Conservation (phyloP, 2,329 filamentous ascomycete genomes). For the Tolypocladium cylindrosporum region DNA sequence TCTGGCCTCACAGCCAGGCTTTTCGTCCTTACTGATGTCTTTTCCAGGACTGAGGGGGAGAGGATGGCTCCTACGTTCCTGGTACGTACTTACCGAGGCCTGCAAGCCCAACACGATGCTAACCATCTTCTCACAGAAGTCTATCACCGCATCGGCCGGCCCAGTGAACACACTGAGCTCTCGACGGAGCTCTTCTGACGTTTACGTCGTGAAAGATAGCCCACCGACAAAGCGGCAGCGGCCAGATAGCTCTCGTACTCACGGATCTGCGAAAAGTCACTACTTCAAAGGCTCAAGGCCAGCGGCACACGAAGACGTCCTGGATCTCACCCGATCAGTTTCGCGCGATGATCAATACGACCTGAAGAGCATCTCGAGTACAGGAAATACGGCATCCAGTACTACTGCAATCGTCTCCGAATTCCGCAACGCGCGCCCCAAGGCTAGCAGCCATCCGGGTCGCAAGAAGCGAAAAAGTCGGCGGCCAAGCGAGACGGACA, state of each 20-base stretch:
- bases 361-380: background rate
- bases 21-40: background rate
- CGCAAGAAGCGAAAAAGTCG: background rate
- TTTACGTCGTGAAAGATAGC: background rate
- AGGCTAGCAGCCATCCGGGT: background rate
- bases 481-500: background rate
- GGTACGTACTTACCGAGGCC: background rate
- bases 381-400: constrained; percentile 2
- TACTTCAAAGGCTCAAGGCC: background rate
- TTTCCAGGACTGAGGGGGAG: background rate
- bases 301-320: background rate
- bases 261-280: background rate
- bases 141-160: background rate
- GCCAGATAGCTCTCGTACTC: background rate
- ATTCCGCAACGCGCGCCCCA: background rate
- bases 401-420: background rate
- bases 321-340: background rate
- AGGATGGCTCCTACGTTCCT: background rate
- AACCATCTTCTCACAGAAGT: background rate
- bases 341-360: background rate
- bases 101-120: background rate
- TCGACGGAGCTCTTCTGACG: background rate
- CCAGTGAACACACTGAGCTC: constrained; percentile 4
- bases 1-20: background rate
- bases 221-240: constrained; percentile 3